Evolutionary conservation across 805 yeast species (phyloP).

Genomic region (Wickerhamiella alocasiicola): DNA sequence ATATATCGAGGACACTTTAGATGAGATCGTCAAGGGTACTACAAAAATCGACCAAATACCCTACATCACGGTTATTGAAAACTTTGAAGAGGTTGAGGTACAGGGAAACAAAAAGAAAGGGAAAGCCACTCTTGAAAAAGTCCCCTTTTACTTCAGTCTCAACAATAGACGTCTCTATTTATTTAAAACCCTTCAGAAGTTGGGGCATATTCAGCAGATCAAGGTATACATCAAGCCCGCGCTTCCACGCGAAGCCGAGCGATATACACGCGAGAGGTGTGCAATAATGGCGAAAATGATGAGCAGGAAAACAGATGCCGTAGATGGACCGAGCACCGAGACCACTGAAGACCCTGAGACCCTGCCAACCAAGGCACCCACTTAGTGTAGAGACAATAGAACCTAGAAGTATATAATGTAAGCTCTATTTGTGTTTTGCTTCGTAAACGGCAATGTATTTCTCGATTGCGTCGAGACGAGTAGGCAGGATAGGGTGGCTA

Average conservation of each 20-base stretch:
- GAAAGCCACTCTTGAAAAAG: neutral
- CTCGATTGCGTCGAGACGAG: conserved; percentile 68
- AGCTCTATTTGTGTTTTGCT: conserved; percentile 3
- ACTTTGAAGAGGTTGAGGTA: conserved; percentile 7
- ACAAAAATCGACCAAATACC: conserved; percentile 8
- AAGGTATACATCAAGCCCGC: conserved; percentile 9
- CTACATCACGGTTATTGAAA: conserved; percentile 10
- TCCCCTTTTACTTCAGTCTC: conserved; percentile 10
- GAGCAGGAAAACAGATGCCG: neutral
- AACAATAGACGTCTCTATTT: conserved; percentile 8
- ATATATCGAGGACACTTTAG: conserved; percentile 7
- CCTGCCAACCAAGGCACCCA: no score
- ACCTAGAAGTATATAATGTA: no score
- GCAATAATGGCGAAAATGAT: conserved; percentile 9
- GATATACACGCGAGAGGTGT: conserved; percentile 9
- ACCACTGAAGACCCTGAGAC: no score
- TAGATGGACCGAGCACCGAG: no score
- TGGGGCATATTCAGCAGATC: conserved; percentile 5
- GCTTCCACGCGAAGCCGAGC: conserved; percentile 7
- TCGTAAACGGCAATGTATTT: conserved; percentile 23
- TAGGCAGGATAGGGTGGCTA: conserved; percentile 85
- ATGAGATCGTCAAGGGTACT: conserved; percentile 2
- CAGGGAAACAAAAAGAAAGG: neutral
- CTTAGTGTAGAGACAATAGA: no score
- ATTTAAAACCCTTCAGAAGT: conserved; percentile 9